These are phyloP conservation scores for Candida tammaniensis DNA, from an alignment of 805 yeast genomes.

Conservation along the genomic window DNA sequence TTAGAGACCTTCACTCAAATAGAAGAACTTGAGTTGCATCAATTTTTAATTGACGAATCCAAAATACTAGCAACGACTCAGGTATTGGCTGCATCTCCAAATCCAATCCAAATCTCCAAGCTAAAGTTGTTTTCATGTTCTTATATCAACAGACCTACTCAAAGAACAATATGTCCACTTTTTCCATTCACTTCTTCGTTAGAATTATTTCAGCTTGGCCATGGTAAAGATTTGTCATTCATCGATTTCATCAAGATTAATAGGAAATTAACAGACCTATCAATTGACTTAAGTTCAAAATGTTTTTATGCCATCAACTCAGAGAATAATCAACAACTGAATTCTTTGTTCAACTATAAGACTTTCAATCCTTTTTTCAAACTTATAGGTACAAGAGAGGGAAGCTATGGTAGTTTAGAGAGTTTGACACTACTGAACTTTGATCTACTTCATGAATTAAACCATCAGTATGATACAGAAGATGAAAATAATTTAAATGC, in stretches of 20 bases:
- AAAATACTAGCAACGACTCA: conserved; percentile 17
- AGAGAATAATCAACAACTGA: background rate
- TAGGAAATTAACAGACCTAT: conserved; percentile 33
- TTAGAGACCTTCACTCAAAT: conserved; percentile 39
- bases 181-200: conserved; percentile 40
- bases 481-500: too few species aligned
- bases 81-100: conserved; percentile 3
- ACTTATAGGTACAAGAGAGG: conserved; percentile 33
- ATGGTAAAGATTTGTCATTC: conserved; percentile 47
- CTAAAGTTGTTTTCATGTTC: conserved; percentile 21
- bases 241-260: conserved; percentile 44
- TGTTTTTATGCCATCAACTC: conserved; percentile 31
- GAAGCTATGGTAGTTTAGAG: conserved; percentile 26
- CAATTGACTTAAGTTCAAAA: conserved; percentile 48
- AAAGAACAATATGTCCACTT: conserved; percentile 24
- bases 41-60: conserved; percentile 47
- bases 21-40: conserved; percentile 40
- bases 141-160: conserved; percentile 15
- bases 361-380: conserved; percentile 28
- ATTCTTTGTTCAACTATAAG: conserved; percentile 27
- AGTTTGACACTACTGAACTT: conserved; percentile 29
- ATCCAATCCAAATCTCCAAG: conserved; percentile 12
- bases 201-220: conserved; percentile 34
- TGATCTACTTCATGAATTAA: conserved; percentile 22
- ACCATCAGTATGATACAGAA: conserved; percentile 15